Evolutionary conservation across 148 eudicot species (phyloP).

Genomic region (Linanthus parryae): DNA sequence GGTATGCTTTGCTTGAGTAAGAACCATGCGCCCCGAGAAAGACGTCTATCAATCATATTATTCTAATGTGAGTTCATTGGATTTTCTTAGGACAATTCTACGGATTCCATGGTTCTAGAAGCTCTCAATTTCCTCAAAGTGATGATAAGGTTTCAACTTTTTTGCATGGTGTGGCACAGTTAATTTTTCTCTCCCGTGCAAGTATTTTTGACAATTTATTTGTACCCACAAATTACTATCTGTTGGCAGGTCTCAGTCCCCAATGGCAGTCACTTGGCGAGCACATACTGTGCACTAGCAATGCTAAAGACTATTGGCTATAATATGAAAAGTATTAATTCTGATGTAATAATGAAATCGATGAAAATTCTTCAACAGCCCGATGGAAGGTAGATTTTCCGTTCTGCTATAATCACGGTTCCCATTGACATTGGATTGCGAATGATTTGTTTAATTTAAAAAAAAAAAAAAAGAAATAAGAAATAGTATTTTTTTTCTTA

Average conservation of each 20-base stretch:
- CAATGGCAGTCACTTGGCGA: slow-evolving; percentile 89
- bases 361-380: slow-evolving; percentile 78
- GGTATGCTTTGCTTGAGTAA: too few species aligned
- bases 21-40: too few species aligned
- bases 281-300: slow-evolving; percentile 87
- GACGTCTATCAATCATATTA: too few species aligned
- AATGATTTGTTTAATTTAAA: too few species aligned
- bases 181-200: too few species aligned
- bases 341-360: slow-evolving; percentile 46
- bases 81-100: slow-evolving; percentile 62
- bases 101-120: slow-evolving; percentile 90
- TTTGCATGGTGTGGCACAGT: too few species aligned
- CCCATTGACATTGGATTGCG: too few species aligned
- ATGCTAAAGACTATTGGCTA: slow-evolving; percentile 84
- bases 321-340: slow-evolving; percentile 46
- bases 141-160: slow-evolving; percentile 57
- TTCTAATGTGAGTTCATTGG: slow-evolving; percentile 6
- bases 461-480: too few species aligned
- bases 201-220: too few species aligned
- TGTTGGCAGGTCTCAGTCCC: slow-evolving; percentile 39
- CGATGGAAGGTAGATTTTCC: slow-evolving; percentile 85
- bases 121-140: slow-evolving; percentile 56
- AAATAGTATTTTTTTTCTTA: too few species aligned
- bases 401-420: too few species aligned
- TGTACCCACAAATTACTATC: too few species aligned